These are phyloP conservation scores for Exsudoporus frostii DNA, from an alignment of 768 basidiomycete species.

Conservation along the genomic window DNA sequence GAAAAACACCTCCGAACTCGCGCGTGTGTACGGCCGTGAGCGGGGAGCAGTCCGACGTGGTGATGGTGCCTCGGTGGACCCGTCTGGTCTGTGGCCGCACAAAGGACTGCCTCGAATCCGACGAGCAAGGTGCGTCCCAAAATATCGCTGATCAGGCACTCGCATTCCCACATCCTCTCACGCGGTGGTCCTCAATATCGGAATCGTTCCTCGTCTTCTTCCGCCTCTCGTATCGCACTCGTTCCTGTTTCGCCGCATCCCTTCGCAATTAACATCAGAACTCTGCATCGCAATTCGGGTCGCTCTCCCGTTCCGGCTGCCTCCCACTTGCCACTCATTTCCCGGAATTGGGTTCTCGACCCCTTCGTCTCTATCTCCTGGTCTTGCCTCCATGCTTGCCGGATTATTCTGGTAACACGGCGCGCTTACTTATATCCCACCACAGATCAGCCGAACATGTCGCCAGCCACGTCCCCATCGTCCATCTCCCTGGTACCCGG, in stretches of 20 bases:
- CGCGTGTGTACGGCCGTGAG: no score
- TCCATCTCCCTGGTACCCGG: neutral
- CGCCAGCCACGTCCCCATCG: neutral
- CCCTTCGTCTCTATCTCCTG: neutral
- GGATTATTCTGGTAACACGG: neutral
- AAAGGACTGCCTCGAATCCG: neutral
- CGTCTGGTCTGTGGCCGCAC: no score
- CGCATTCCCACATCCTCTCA: slow-evolving; percentile 27
- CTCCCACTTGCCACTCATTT: neutral
- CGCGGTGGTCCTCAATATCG: slow-evolving; percentile 18
- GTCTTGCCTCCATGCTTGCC: neutral
- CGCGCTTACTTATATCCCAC: slow-evolving; percentile 22
- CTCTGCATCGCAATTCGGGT: slow-evolving; percentile 4
- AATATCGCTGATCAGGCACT: slow-evolving; percentile 24
- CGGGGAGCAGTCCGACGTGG: no score
- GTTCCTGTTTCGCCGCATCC: slow-evolving; percentile 5
- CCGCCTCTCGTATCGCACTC: neutral
- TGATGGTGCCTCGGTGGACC: no score
- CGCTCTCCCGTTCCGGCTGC: neutral
- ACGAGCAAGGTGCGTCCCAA: slow-evolving; percentile 12
- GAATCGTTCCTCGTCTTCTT: slow-evolving; percentile 14
- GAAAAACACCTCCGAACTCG: slow-evolving; percentile 10
- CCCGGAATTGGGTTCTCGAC: slow-evolving; percentile 7
- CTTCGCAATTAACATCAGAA: slow-evolving; percentile 23
- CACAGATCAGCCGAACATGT: neutral